Conservation (phyloP, 2,329 filamentous ascomycete species). For the Helotiales sp. region DNA sequence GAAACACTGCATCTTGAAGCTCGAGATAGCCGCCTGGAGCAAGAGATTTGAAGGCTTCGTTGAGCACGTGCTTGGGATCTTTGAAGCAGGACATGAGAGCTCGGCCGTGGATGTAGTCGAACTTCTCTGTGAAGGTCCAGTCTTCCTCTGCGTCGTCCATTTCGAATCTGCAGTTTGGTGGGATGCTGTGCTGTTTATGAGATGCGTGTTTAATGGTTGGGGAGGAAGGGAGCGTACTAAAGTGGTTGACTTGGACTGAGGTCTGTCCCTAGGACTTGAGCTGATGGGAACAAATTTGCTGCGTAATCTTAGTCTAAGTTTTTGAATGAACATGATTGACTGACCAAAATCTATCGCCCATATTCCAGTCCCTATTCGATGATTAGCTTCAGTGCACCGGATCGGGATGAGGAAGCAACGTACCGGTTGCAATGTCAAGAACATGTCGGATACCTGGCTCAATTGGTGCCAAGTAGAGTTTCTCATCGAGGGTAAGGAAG, state of each 20-base stretch:
- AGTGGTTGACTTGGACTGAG: constrained; percentile 7
- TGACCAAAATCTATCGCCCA: constrained; percentile 17
- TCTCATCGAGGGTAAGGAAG: not conserved
- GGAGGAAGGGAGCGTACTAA: not conserved
- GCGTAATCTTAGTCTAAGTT: not conserved
- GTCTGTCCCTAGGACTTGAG: constrained; percentile 6
- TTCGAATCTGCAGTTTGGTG: constrained; percentile 13
- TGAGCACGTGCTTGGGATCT: not conserved
- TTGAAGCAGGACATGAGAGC: constrained; percentile 11
- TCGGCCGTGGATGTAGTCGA: constrained; percentile 15
- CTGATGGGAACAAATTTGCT: constrained; percentile 10
- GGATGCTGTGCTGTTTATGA: not conserved
- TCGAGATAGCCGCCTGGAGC: constrained; percentile 13
- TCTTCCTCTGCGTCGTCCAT: constrained; percentile 13
- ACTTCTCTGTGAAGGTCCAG: constrained; percentile 8
- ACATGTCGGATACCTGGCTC: not conserved
- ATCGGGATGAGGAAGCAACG: not conserved
- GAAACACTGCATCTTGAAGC: constrained; percentile 6
- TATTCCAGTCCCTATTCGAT: constrained; percentile 7
- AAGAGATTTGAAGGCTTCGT: constrained; percentile 3
- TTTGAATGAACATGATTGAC: not conserved
- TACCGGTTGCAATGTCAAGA: constrained; percentile 15
- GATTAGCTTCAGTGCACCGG: not conserved
- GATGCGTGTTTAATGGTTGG: not conserved
- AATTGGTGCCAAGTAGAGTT: constrained; percentile 9